Conservation (phyloP, 1,284 basidiomycete species). For the Lentinula novae-zelandiae region DNA sequence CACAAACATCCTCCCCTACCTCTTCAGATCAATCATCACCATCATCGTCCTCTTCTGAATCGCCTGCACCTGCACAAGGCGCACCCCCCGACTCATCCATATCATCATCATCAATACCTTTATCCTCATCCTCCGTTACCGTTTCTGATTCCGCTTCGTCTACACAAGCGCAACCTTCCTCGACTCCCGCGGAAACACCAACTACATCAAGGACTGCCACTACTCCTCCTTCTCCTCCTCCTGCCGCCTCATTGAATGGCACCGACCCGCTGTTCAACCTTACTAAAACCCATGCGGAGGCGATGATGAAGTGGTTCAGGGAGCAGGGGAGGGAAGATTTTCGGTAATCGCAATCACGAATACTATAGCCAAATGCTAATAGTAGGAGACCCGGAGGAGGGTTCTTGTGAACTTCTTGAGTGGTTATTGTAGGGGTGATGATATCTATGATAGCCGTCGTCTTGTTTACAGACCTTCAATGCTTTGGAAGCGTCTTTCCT, state of each 20-base stretch:
- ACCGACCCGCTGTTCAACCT: slow-evolving; percentile 88
- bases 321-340: slow-evolving; percentile 38
- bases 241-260: slow-evolving; percentile 53
- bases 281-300: slow-evolving; percentile 70
- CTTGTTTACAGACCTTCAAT: no score
- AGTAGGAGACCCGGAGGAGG: no score
- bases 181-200: neutral
- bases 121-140: neutral
- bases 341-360: no score
- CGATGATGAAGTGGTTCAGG: slow-evolving; percentile 70
- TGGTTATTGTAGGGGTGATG: no score
- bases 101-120: no score
- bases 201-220: neutral
- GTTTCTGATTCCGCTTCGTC: neutral
- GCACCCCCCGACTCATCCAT: no score
- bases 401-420: no score
- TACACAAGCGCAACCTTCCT: neutral
- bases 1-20: slow-evolving; percentile 15
- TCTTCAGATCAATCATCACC: neutral
- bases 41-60: neutral
- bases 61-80: no score
- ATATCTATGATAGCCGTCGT: no score
- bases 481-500: no score
- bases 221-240: neutral
- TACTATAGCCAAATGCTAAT: no score